phyloP scores from a whole-genome alignment of 2,329 filamentous ascomycete species.

The Neofusicoccum cordaticola region DNA sequence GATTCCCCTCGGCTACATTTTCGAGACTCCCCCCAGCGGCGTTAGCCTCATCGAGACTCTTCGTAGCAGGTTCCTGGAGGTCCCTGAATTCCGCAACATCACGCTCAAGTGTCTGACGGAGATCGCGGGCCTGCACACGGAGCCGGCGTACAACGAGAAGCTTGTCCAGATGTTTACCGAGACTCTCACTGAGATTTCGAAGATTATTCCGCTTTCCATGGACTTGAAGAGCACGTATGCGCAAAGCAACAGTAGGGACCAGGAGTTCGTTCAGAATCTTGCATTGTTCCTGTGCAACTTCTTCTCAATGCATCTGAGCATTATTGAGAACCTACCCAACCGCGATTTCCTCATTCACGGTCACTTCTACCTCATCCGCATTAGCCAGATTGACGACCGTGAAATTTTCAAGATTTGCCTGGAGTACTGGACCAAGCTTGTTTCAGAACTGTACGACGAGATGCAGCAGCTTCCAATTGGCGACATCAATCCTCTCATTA shows the following conservation, averaged over 20 bases:
- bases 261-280: slow-evolving; percentile 96
- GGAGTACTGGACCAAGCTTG: slow-evolving; percentile 98
- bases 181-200: slow-evolving; percentile 85
- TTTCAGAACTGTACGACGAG: slow-evolving; percentile 97
- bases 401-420: slow-evolving; percentile 99
- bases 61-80: slow-evolving; percentile 85
- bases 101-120: slow-evolving; percentile 96
- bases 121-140: slow-evolving; percentile 89
- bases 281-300: slow-evolving; percentile 96
- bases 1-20: slow-evolving; percentile 98
- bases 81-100: slow-evolving; percentile 93
- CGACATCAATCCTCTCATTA: slow-evolving; percentile 85
- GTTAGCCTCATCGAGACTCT: slow-evolving; percentile 82
- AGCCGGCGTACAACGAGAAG: slow-evolving; percentile 86
- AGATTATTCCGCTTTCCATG: slow-evolving; percentile 85
- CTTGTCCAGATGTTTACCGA: slow-evolving; percentile 98
- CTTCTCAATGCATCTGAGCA: slow-evolving; percentile 82
- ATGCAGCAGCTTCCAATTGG: slow-evolving; percentile 95
- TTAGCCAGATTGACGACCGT: slow-evolving; percentile 96
- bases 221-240: slow-evolving; percentile 91
- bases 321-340: slow-evolving; percentile 95
- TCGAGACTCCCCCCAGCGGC: slow-evolving; percentile 72
- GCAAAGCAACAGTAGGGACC: slow-evolving; percentile 85
- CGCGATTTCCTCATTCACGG: slow-evolving; percentile 91
- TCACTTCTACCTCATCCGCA: slow-evolving; percentile 96